A percentile compares a stretch with the other conserved stretches of the same genome.
phyloP scores from a whole-genome alignment of 768 basidiomycete genomes.

The Daedalea quercina region DNA sequence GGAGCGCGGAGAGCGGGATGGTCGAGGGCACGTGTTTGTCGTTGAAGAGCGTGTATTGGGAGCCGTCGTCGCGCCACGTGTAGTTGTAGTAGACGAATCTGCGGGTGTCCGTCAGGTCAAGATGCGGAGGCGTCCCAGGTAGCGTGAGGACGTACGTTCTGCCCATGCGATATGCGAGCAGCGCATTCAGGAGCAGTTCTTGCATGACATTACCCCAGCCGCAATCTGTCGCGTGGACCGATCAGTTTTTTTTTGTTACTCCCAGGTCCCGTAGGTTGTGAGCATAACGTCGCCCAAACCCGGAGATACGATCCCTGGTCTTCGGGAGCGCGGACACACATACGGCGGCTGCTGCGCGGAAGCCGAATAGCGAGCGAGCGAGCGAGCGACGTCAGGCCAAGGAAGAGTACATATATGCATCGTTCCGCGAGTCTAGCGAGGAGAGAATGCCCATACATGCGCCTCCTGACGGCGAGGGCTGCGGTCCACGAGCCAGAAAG shows the following conservation, averaged over 20 bases:
- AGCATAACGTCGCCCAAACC: not conserved
- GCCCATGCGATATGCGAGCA: constrained; percentile 38
- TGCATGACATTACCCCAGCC: constrained; percentile 64
- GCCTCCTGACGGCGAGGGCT: no score
- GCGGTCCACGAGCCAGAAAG: not conserved
- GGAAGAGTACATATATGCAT: no score
- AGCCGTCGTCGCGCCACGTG: constrained; percentile 40
- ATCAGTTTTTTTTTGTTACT: not conserved
- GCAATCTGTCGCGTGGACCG: constrained; percentile 27
- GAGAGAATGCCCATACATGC: no score
- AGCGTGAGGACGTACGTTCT: constrained; percentile 37
- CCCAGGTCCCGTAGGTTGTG: not conserved
- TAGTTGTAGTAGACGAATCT: constrained; percentile 53
- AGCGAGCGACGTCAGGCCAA: no score
- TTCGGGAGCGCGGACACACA: no score
- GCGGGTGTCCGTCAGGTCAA: not conserved
- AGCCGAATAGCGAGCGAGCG: no score
- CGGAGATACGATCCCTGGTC: no score
- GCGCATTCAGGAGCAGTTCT: constrained; percentile 46
- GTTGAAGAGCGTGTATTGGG: constrained; percentile 39
- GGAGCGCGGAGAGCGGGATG: constrained; percentile 47
- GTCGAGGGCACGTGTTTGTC: constrained; percentile 44
- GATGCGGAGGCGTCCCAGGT: not conserved
- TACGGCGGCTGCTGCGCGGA: no score
- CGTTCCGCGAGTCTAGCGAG: no score